Base-by-base conservation (phyloP, 2,329 filamentous ascomycete species). In the Colletotrichum destructivum region DNA sequence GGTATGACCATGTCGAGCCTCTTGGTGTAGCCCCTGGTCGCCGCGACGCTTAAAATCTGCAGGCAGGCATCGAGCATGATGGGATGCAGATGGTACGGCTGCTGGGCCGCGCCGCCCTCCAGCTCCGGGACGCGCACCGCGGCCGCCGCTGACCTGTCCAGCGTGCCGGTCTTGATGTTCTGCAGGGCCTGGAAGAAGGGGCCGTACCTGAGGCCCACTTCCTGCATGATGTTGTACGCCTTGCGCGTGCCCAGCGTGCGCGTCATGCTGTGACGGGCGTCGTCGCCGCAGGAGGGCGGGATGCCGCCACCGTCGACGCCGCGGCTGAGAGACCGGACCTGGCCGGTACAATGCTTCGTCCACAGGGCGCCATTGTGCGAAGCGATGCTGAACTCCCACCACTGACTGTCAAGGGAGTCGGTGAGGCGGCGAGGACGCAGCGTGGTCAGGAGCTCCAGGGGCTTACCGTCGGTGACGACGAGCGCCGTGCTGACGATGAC, bases 351-450 rank as follows among this genome's bases (percentile, higher is more conserved):
- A 68, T 80, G 77, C n/a, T 74, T 77, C 4, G 75, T 75, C 79
- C 79, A 81, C 8, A 54, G 62, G 1, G 64, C 62, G 2, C 76
- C 77, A 21, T 75, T 76, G 65, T 74, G 76, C 7, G 79, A 80
- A 2, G 75, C 9, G 44, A 82, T 75, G 4, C 66, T 77, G 18
- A 81, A 82, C 23, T 81, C 77, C 73, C 76, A 82, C 78, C 78
- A 81, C 2, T 74, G 42, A 3, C 75, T 77, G 0, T 80, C 76
- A 2, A 74, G 64, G 0, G 75, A 68, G n/a, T 78, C 76, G 0
- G 79, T 80, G 1, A 82, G 75, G 0, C 74, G 74, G 1, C 72
- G 62, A 6, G 72, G 76, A 3, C 77, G 76, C 8, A 83, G 62
- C 0, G 75, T 78, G 0, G 80, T 81, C 13, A 81, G 66, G 1